Conservation (phyloP, 2,329 filamentous ascomycete species). For the Fonsecaea pedrosoi region DNA sequence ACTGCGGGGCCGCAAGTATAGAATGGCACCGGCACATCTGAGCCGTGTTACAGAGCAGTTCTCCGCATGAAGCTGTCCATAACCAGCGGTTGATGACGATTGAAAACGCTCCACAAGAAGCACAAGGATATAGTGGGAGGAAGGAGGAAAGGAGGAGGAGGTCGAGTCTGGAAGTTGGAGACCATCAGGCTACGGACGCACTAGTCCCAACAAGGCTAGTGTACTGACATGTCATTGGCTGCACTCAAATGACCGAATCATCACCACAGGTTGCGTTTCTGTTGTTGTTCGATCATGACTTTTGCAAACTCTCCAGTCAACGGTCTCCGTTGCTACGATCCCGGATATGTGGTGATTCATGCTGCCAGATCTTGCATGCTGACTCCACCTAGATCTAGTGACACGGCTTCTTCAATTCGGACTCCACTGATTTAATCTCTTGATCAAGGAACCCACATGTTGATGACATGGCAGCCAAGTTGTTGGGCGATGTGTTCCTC, state of each 20-base stretch:
- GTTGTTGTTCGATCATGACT: neutral
- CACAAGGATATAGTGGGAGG: neutral
- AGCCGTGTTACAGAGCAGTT: neutral
- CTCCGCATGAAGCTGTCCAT: neutral
- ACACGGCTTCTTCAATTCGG: neutral
- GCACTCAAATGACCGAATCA: slow-evolving; percentile 12
- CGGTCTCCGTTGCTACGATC: neutral
- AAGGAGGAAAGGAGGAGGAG: neutral
- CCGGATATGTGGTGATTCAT: neutral
- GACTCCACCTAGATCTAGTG: slow-evolving; percentile 12
- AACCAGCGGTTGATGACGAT: slow-evolving; percentile 3
- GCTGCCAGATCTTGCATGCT: neutral
- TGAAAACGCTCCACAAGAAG: neutral
- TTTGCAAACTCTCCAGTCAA: neutral
- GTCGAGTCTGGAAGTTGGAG: neutral
- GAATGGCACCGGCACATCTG: neutral
- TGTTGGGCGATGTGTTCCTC: neutral
- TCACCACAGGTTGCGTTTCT: neutral
- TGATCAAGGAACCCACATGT: neutral
- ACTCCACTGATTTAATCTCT: neutral
- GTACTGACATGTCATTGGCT: neutral
- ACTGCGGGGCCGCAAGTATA: neutral
- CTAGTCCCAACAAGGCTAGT: neutral
- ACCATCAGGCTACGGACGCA: neutral
- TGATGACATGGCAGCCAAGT: neutral